Percentiles rank a stretch among this genome's conserved stretches.
phyloP scores from a whole-genome alignment of 768 basidiomycete species.

The Phaeolepiota aurea region DNA sequence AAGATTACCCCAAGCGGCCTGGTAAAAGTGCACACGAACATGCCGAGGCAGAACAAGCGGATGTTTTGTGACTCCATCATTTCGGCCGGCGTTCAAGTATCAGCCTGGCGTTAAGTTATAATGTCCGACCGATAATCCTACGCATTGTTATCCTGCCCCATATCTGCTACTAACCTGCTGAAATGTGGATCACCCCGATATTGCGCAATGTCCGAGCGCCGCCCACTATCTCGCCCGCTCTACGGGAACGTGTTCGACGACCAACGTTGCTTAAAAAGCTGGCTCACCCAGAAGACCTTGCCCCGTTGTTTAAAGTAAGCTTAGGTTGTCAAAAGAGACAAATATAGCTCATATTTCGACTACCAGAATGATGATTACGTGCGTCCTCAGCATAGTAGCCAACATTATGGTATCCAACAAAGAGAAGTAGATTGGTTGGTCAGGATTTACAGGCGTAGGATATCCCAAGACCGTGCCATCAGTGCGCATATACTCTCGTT shows the following conservation, averaged over 20 bases:
- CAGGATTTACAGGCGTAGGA: constrained; percentile 42
- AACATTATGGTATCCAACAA: too few species aligned
- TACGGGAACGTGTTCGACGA: constrained; percentile 33
- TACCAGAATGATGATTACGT: constrained; percentile 40
- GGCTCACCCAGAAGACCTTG: constrained; percentile 27
- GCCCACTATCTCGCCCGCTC: constrained; percentile 20
- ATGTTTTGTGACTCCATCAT: too few species aligned
- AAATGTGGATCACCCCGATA: constrained; percentile 21
- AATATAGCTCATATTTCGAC: neutral
- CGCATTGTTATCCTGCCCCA: too few species aligned
- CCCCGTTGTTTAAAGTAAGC: constrained; percentile 32
- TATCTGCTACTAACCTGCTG: too few species aligned
- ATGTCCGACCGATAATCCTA: too few species aligned
- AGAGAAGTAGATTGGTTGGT: constrained; percentile 35
- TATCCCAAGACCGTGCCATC: constrained; percentile 39
- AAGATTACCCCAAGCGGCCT: too few species aligned
- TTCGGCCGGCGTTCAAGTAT: too few species aligned
- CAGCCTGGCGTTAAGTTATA: too few species aligned
- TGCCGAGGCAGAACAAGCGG: too few species aligned
- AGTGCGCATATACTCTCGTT: constrained; percentile 18
- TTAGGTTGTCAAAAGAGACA: too few species aligned
- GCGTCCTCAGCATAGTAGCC: too few species aligned
- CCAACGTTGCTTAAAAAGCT: constrained; percentile 28
- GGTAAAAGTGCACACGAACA: too few species aligned
- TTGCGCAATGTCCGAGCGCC: constrained; percentile 15